Evolutionary conservation across 352 stramenopile species (phyloP).

Genomic region (Elongisporangium undulatum): DNA sequence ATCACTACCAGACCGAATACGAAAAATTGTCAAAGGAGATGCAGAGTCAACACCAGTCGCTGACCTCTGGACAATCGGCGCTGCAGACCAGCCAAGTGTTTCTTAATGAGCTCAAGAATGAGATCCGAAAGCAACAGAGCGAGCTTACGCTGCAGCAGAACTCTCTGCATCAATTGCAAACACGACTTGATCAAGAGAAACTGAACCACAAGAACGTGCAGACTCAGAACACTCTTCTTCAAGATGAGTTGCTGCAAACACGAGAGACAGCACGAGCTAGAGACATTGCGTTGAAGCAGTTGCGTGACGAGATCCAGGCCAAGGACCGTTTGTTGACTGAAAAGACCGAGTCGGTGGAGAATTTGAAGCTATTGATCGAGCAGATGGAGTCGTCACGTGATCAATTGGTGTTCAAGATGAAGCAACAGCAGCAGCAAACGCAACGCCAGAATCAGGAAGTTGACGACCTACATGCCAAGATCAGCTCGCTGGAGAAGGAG

Average conservation of each 20-base stretch:
- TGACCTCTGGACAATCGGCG: constrained; percentile 48
- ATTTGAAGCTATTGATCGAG: constrained; percentile 69
- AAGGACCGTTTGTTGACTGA: constrained; percentile 59
- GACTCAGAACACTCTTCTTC: constrained; percentile 45
- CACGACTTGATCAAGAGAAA: constrained; percentile 65
- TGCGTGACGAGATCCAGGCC: constrained; percentile 49
- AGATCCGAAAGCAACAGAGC: constrained; percentile 61
- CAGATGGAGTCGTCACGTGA: constrained; percentile 83
- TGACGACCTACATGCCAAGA: constrained; percentile 45
- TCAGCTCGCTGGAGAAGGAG: constrained; percentile 42
- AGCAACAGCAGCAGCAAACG: constrained; percentile 64
- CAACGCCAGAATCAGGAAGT: constrained; percentile 52
- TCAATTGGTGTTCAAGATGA: constrained; percentile 71
- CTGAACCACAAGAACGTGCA: constrained; percentile 44
- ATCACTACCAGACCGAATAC: constrained; percentile 73
- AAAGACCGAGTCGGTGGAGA: constrained; percentile 60
- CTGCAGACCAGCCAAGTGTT: constrained; percentile 53
- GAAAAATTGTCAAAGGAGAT: constrained; percentile 68
- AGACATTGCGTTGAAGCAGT: constrained; percentile 50
- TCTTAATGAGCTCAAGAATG: constrained; percentile 48
- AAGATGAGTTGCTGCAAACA: constrained; percentile 55
- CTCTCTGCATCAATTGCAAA: constrained; percentile 50
- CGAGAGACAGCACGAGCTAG: constrained; percentile 46
- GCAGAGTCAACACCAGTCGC: constrained; percentile 49
- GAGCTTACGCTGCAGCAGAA: constrained; percentile 52